Base-by-base conservation (phyloP, 129 eudicot genomes). In the Pittosporum tobira region DNA sequence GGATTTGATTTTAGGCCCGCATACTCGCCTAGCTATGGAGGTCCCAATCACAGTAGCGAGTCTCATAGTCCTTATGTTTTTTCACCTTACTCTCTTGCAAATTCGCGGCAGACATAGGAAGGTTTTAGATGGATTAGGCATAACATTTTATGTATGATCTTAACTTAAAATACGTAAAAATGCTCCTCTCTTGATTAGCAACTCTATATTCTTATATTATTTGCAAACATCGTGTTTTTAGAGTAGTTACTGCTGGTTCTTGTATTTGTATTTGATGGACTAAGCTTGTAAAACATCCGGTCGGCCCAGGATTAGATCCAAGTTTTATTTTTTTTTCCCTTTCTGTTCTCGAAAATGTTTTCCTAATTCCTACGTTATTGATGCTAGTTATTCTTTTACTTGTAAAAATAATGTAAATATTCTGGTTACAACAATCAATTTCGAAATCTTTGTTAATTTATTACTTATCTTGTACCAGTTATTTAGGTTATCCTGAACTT, bases 1-100 rank as follows among this genome's bases (percentile, higher is more conserved):
- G 76, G 68, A 19, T 49, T 8, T 55, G 61, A 55, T 55, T 38
- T 10, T 55, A 55, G 23, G 45, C n/a, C n/a, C 16, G 59, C 15
- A 16, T 21, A 54, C 21, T 29, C 12, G 15, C 45, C 61, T 18
- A 55, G 61, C 23, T 40, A 40, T 40, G 3, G 46, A n/a, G 18
- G 46, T 12, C n/a, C 46, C 46, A 10, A 2, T 6, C 14, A 14
- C n/a, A 40, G 46, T 2, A 40, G 26, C 45, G 2, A 21, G 31
- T 16, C 20, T 55, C n/a, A 20, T 19, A 55, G 45, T 19, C 44
- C 26, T 30, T 55, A 2, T 31, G 31, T 26, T 55, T 28, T 19
- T 55, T 29, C 61, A 30, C 61, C 45, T 19, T 18, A 18, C 26
- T 34, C 34, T 20, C 18, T 29, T 7, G 7, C 43, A 55, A 18